These are phyloP conservation scores for Podospora pseudoanserina DNA, from an alignment of 495 filamentous ascomycete genomes.

Conservation along the genomic window DNA sequence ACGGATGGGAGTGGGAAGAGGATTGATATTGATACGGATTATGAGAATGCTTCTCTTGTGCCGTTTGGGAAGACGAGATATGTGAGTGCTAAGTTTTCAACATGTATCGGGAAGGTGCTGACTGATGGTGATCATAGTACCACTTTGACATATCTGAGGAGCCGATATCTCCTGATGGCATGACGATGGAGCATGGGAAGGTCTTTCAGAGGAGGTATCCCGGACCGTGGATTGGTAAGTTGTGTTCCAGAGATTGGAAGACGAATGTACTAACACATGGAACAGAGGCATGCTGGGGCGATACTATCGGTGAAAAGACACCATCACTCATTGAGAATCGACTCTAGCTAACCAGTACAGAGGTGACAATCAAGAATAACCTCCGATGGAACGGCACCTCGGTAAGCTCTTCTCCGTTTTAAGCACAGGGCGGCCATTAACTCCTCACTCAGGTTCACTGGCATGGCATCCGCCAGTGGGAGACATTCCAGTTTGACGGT, in stretches of 20 bases:
- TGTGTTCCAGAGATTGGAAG: neutral
- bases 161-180: conserved; percentile 16
- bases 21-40: conserved; percentile 19
- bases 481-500: conserved; percentile 42
- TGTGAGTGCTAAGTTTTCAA: neutral
- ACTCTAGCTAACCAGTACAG: conserved; percentile 14
- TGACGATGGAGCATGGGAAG: conserved; percentile 21
- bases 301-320: conserved; percentile 32
- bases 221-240: conserved; percentile 19
- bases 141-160: conserved; percentile 17
- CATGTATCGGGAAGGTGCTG: neutral
- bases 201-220: conserved; percentile 17
- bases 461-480: conserved; percentile 35
- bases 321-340: neutral
- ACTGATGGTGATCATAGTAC: conserved; percentile 1
- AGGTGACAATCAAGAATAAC: conserved; percentile 48
- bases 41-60: conserved; percentile 12
- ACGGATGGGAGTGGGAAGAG: neutral
- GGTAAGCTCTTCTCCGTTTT: neutral
- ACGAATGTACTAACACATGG: conserved; percentile 3
- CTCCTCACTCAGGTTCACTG: conserved; percentile 28
- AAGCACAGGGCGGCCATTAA: neutral
- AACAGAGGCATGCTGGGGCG: conserved; percentile 56
- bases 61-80: conserved; percentile 1
- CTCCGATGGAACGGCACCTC: conserved; percentile 34